Evolutionary conservation across 352 stramenopile genomes (phyloP), one percentile per base, ranked within the genome.

Genomic region (Phytophthora nicotianae): DNA sequence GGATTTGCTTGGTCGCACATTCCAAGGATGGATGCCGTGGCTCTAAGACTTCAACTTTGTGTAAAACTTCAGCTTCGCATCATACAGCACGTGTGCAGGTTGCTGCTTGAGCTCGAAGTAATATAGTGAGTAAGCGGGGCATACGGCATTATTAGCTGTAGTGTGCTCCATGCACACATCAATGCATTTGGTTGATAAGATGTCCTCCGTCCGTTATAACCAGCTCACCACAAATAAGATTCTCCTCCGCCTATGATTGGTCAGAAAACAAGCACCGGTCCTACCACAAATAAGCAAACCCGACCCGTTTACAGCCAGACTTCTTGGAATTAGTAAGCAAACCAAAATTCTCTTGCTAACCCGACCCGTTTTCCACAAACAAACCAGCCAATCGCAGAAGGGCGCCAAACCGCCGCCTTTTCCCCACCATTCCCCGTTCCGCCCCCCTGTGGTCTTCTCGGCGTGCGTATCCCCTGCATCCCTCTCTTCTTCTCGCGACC

Each of bases 1-100:
- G 6, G 81, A 95, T 58, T 52, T 97, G 3, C 71, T 97, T 9
- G 84, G 86, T 3, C 80, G 86, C 19, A 94, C 82, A 2, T 94
- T 89, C 47, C 82, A 90, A 48, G 85, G 83, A 2, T 94, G 85
- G 85, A 94, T 90, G 83, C 81, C 85, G 50, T 92, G 85, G 85
- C 71, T 91, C 10, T 75, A 56, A 52, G 29, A 13, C 32, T 32
- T 38, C 32, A 17, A 38, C 32, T 38, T n/a, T n/a, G 13, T n/a
- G 13, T n/a, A 13, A n/a, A 35, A 13, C 29, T 35, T 35, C 29
- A 35, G 13, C 4, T 35, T 35, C 10, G 9, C 9, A 13, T 13
- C 29, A 35, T 35, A 9, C 10, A 13, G 4, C 29, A 35, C 6
- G 29, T 35, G 26, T 35, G 29, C 6, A 13, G 4, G 29, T 35